Conservation (phyloP, 768 basidiomycete genomes). For the Pleurotus pulmonarius region DNA sequence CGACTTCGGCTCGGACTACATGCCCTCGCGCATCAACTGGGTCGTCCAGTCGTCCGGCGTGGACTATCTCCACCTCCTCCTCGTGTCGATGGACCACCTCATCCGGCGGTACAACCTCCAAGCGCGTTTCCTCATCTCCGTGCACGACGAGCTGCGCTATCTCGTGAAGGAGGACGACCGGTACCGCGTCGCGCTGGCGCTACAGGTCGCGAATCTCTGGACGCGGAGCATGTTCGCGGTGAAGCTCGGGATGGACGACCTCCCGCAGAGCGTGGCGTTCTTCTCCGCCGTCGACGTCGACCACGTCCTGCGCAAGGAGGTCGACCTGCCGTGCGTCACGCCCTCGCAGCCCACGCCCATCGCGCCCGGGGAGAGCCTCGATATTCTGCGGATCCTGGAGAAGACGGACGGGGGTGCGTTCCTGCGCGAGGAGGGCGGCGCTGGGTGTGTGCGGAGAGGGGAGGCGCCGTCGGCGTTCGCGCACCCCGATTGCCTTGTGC, state of each 20-base stretch:
- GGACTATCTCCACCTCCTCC: constrained; percentile 94
- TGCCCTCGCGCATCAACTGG: constrained; percentile 98
- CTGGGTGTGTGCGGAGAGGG: no score
- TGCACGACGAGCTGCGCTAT: constrained; percentile 96
- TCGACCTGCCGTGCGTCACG: constrained; percentile 93
- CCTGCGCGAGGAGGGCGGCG: constrained; percentile 41
- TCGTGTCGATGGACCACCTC: constrained; percentile 92
- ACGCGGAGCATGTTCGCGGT: constrained; percentile 88
- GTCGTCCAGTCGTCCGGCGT: constrained; percentile 98
- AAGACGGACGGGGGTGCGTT: constrained; percentile 72
- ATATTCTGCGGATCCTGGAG: constrained; percentile 60
- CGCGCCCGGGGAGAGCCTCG: constrained; percentile 82
- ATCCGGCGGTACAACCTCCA: constrained; percentile 76
- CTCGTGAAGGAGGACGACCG: constrained; percentile 85
- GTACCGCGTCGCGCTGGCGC: constrained; percentile 86
- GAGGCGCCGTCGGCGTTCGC: constrained; percentile 25
- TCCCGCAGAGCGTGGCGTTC: constrained; percentile 94
- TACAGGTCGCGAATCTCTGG: constrained; percentile 97
- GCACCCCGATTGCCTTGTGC: constrained; percentile 58
- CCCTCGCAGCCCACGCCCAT: constrained; percentile 86
- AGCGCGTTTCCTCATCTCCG: constrained; percentile 92
- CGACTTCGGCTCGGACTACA: constrained; percentile 80
- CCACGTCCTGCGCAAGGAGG: constrained; percentile 87
- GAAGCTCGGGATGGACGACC: constrained; percentile 91
- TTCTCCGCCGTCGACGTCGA: constrained; percentile 97